Conservation (phyloP, 495 filamentous ascomycete genomes). For the Trypethelium eluteriae region DNA sequence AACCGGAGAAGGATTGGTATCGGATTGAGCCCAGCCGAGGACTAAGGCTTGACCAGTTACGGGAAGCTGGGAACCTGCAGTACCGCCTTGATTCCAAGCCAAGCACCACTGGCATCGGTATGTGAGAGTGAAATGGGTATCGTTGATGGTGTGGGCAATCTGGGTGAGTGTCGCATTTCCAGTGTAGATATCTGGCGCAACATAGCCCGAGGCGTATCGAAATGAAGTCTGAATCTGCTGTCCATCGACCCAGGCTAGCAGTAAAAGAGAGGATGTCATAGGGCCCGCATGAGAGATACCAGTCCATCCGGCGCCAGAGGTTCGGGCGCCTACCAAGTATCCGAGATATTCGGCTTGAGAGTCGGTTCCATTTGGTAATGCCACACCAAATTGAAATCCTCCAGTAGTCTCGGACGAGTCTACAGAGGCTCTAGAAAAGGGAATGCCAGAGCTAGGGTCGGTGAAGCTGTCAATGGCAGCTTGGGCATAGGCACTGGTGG, state of each 20-base stretch:
- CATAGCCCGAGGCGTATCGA: constrained; percentile 51
- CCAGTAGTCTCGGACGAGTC: constrained; percentile 24
- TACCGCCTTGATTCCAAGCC: constrained; percentile 48
- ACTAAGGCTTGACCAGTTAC: constrained; percentile 21
- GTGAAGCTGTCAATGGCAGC: constrained; percentile 7
- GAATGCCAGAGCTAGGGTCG: background rate
- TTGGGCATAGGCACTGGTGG: background rate
- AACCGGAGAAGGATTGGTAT: background rate
- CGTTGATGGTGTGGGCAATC: constrained; percentile 49
- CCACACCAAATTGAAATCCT: constrained; percentile 47
- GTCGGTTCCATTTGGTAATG: constrained; percentile 47
- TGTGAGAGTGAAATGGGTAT: constrained; percentile 47
- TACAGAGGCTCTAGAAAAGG: background rate
- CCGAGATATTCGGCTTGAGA: constrained; percentile 55
- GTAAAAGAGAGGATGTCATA: constrained; percentile 53
- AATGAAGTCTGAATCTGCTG: constrained; percentile 48
- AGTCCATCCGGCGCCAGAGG: constrained; percentile 45
- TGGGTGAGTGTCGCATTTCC: constrained; percentile 51
- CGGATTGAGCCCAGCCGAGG: constrained; percentile 26
- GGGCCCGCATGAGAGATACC: constrained; percentile 50
- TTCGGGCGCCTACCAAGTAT: constrained; percentile 31
- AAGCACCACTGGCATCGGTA: constrained; percentile 59
- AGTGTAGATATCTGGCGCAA: constrained; percentile 48
- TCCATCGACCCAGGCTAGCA: constrained; percentile 50
- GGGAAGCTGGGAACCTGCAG: constrained; percentile 36